A percentile compares a stretch with the other conserved stretches of the same genome.
Evolutionary conservation across 352 stramenopile species (phyloP).

Genomic region (Globisporangium echinulatum): DNA sequence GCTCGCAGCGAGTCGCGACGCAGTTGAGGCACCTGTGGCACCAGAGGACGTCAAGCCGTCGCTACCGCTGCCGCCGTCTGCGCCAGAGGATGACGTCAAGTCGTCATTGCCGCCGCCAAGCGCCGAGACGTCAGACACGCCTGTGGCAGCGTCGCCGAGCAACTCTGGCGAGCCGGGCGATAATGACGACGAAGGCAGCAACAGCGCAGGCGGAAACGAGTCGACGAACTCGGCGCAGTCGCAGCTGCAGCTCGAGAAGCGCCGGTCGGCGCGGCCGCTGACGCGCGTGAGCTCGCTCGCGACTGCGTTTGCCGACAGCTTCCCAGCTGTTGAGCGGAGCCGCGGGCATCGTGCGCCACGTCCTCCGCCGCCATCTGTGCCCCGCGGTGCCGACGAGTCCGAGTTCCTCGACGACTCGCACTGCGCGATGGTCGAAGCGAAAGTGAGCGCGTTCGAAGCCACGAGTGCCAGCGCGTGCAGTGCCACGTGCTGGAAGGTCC

Average conservation of each 20-base stretch:
- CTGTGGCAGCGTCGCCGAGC: neutral
- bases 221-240: conserved; percentile 5
- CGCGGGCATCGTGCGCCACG: conserved; percentile 20
- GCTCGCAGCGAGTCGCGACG: conserved; percentile 1
- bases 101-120: neutral
- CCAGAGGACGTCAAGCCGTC: neutral
- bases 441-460: conserved; percentile 35
- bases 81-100: neutral
- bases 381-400: conserved; percentile 34
- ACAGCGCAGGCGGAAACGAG: conserved; percentile 7
- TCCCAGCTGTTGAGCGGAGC: conserved; percentile 12
- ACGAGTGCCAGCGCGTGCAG: conserved; percentile 25
- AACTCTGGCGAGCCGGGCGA: conserved; percentile 4
- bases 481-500: conserved; percentile 33
- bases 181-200: neutral
- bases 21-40: neutral
- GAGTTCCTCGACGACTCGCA: conserved; percentile 70
- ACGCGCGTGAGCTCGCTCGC: conserved; percentile 55
- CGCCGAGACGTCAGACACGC: neutral
- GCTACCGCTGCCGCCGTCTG: neutral
- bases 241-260: conserved; percentile 21
- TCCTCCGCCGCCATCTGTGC: conserved; percentile 21
- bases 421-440: conserved; percentile 26
- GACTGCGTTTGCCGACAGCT: conserved; percentile 43
- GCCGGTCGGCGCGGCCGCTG: conserved; percentile 46